phyloP scores from a whole-genome alignment of 768 basidiomycete genomes.

The Panellus pusillus region DNA sequence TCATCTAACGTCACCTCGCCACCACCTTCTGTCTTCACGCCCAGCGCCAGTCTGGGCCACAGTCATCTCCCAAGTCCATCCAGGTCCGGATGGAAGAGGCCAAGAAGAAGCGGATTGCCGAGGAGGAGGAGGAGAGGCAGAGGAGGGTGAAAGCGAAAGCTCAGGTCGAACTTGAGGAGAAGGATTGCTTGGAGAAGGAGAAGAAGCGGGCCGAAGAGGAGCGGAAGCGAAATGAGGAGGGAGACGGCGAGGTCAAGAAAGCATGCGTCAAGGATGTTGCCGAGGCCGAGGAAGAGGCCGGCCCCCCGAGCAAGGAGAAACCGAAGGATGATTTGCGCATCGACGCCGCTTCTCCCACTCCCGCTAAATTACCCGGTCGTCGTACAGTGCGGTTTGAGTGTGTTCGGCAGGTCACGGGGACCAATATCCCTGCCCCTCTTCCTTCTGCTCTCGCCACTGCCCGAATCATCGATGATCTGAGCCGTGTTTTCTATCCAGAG shows the following conservation, averaged over 20 bases:
- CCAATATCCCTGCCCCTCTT: constrained; percentile 45
- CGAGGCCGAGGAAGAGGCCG: constrained; percentile 36
- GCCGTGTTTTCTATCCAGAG: constrained; percentile 76
- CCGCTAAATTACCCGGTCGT: constrained; percentile 36
- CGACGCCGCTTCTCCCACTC: constrained; percentile 51
- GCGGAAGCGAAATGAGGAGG: constrained; percentile 24
- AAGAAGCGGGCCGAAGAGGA: constrained; percentile 35
- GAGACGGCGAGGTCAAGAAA: constrained; percentile 39
- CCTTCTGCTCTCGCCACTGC: constrained; percentile 79
- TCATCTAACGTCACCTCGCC: constrained; percentile 29
- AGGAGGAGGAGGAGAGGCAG: constrained; percentile 42
- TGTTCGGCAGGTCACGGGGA: too few relatives aligned
- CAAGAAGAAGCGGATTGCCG: constrained; percentile 47
- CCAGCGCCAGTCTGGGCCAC: constrained; percentile 40
- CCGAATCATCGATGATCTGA: constrained; percentile 81
- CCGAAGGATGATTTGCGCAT: constrained; percentile 63
- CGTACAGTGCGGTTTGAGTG: constrained; percentile 72
- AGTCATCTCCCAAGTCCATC: constrained; percentile 35
- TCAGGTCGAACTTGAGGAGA: constrained; percentile 38
- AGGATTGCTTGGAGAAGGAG: constrained; percentile 34
- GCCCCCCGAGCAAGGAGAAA: constrained; percentile 34
- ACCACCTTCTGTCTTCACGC: constrained; percentile 28
- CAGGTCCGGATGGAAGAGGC: constrained; percentile 63
- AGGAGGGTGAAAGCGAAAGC: constrained; percentile 31
- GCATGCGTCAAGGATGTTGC: constrained; percentile 40